Evolutionary conservation across 768 basidiomycete species (phyloP).

Genomic region (Macrolepiota dolichaula): DNA sequence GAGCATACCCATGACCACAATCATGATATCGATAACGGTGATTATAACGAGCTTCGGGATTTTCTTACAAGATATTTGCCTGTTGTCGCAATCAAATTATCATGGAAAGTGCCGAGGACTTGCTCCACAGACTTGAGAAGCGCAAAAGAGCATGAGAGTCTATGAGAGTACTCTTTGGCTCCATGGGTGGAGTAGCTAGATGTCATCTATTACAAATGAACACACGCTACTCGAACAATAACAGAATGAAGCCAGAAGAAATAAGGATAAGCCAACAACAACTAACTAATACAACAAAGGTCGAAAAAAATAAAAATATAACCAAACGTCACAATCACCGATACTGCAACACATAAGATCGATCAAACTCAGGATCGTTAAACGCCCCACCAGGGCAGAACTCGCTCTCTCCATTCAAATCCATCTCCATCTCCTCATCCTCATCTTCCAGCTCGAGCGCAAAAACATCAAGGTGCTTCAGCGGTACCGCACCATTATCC

Average conservation of each 20-base stretch:
- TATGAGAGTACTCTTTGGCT: neutral
- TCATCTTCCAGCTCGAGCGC: constrained; percentile 20
- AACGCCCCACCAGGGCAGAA: constrained; percentile 31
- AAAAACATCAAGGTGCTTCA: constrained; percentile 17
- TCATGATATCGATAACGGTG: neutral
- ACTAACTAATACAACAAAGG: constrained; percentile 6
- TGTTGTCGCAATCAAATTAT: neutral
- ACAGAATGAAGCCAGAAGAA: neutral
- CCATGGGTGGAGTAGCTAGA: neutral
- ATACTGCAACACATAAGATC: constrained; percentile 19
- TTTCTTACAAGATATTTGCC: neutral
- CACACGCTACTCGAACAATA: neutral
- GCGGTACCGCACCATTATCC: constrained; percentile 13
- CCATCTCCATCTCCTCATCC: constrained; percentile 15
- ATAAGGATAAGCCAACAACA: constrained; percentile 1
- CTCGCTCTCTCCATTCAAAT: constrained; percentile 16
- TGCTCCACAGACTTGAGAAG: neutral
- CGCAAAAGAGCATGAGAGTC: neutral
- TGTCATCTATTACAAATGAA: neutral
- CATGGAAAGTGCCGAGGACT: neutral
- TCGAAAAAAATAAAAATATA: neutral
- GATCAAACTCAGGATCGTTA: constrained; percentile 34
- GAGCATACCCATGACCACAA: neutral
- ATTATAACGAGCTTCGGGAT: neutral
- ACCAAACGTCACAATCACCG: neutral